Evolutionary conservation across 805 yeast species (phyloP).

Genomic region (Kuraishia capsulata): DNA sequence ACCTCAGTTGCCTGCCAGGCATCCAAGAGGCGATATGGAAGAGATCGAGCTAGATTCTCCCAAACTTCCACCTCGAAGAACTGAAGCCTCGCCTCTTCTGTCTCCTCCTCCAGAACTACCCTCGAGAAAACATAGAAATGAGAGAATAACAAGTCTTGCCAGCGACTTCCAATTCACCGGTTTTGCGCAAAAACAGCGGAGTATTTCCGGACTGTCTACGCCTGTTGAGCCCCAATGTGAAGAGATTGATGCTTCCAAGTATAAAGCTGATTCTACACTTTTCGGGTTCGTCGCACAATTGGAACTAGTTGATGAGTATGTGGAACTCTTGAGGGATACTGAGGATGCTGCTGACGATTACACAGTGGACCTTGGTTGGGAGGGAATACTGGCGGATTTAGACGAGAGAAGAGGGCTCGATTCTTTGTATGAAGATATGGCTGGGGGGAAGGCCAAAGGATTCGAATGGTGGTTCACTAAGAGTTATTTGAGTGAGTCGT

Average conservation of each 20-base stretch:
- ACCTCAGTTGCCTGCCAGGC: neutral
- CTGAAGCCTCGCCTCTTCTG: neutral
- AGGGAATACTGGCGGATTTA: neutral
- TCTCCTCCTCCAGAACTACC: neutral
- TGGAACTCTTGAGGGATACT: slow-evolving; percentile 15
- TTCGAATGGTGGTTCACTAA: neutral
- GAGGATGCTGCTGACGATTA: neutral
- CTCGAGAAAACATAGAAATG: neutral
- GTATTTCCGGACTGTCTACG: neutral
- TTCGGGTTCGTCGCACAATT: slow-evolving; percentile 10
- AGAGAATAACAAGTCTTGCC: neutral
- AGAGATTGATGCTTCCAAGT: neutral
- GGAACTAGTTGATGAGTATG: slow-evolving; percentile 10
- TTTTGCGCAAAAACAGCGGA: neutral
- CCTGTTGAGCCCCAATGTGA: neutral
- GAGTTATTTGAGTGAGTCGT: neutral
- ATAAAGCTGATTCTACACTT: neutral
- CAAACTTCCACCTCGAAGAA: neutral
- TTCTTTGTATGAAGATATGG: neutral
- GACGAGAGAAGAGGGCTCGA: neutral
- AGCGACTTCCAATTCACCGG: neutral
- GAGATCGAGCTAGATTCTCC: neutral
- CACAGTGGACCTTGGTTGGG: neutral
- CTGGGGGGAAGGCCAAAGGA: no score
- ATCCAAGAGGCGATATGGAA: no score